Evolutionary conservation across 257 asterid species (phyloP).

Genomic region (Nicotiana attenuata): DNA sequence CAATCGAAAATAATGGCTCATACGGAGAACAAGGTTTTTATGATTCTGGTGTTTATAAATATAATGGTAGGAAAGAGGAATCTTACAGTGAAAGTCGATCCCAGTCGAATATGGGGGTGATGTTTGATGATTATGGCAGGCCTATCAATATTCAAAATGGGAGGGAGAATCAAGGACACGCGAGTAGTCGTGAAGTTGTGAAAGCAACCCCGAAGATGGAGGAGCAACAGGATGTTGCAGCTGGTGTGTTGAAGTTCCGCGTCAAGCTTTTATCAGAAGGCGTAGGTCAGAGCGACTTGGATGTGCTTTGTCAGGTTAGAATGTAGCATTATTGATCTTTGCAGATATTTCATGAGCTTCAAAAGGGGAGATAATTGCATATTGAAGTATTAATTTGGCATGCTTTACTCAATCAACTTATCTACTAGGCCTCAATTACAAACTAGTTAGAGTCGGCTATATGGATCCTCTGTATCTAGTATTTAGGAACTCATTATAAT

Average conservation of each 20-base stretch:
- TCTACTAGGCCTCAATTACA: not conserved
- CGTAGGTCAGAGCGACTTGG: slow-evolving; percentile 63
- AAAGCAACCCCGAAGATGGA: slow-evolving; percentile 70
- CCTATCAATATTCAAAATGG: slow-evolving; percentile 49
- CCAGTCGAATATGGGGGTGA: slow-evolving; percentile 23
- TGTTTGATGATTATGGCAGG: slow-evolving; percentile 95
- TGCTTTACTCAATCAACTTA: not conserved
- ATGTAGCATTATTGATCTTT: not conserved
- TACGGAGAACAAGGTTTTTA: slow-evolving; percentile 37
- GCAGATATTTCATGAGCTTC: not conserved
- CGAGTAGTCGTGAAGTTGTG: slow-evolving; percentile 38
- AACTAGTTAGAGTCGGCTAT: not conserved
- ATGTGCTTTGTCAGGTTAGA: slow-evolving; percentile 85
- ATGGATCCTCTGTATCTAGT: not conserved
- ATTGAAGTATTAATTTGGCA: not conserved
- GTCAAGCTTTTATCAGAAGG: slow-evolving; percentile 80
- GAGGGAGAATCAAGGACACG: slow-evolving; percentile 32
- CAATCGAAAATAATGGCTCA: slow-evolving; percentile 27
- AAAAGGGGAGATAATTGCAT: not conserved
- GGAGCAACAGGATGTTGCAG: slow-evolving; percentile 52
- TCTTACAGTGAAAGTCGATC: slow-evolving; percentile 37
- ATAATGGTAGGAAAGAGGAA: slow-evolving; percentile 40
- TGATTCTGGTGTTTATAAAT: slow-evolving; percentile 57
- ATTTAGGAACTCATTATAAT: not conserved
- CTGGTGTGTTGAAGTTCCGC: slow-evolving; percentile 71